Evolutionary conservation across 1,284 basidiomycete genomes (phyloP), one percentile per base, ranked within the genome.

Genomic region (Trichosporon ovoides): DNA sequence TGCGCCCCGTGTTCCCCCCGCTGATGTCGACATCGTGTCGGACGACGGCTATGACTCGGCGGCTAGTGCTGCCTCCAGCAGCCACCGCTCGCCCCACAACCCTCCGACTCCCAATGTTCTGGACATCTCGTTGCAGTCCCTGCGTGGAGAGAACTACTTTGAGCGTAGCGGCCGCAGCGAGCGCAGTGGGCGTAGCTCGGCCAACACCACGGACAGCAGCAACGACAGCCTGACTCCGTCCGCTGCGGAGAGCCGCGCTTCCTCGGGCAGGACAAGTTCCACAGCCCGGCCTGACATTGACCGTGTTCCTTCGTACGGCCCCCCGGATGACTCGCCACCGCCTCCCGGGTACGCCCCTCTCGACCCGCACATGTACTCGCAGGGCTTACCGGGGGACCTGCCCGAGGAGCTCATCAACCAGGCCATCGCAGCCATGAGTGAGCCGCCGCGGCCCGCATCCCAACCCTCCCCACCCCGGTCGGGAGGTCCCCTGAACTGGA

Each of bases 21-120:
- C 62, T 38, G 65, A 68, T 49, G 66, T 48, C 22, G 43, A 65
- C 18, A 59, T 69, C 13, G 64, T 67, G 48, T 61, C 64, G 10
- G 59, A 63, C 54, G 69, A 60, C 52, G 65, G 53, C 52, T 63
- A 62, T 53, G 68, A 55, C 43, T 58, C 43, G 16, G 16, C 43
- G 16, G 55, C 57, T 35, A 51, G 16, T 19, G 38, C 50, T 9
- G 55, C 52, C 31, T 51, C 37, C 24, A 43, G 49, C 10, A 43
- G 49, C 10, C 46, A 52, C 12, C 43, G 24, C 22, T 56, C 58
- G 7, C 56, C 59, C 12, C 79, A 79, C 59, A 83, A 83, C 63
- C 81, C 81, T 13, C 82, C 81, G 0, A 83, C 82, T 24, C 82
- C 82, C 0, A 80, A 81, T 57, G 66, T 79, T 22, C 70, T 82